Base-by-base conservation (phyloP, 2,329 filamentous ascomycete species). In the Diaporthe sp. region DNA sequence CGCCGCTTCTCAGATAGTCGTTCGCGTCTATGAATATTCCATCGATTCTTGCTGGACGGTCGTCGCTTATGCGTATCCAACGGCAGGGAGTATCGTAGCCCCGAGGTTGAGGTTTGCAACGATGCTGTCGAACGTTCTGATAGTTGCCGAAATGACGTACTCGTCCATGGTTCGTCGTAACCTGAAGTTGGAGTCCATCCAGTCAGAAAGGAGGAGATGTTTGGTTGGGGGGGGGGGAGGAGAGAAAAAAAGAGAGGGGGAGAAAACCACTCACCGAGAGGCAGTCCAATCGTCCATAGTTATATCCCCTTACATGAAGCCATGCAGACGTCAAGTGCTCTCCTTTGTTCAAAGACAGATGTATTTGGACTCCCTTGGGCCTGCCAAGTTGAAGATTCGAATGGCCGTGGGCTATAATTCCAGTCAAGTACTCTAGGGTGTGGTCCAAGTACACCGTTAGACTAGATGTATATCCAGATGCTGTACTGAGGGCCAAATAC, bases 241-340 rank as follows among this genome's bases (percentile, higher is more conserved):
- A n/a, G n/a, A n/a, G n/a, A n/a, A n/a, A n/a, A 0, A 53, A 6
- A 53, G 30, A 19, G 4, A 10, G 22, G 15, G 22, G 9, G 0
- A 42, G 5, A 27, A 1, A 22, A 19, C 3, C 25, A 22, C 32
- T 44, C 27, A 69, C 65, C 2, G 50, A 51, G n/a, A 69, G 15
- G 37, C 47, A 69, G 12, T 22, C 25, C 50, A 56, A 13, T 15
- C 2, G 2, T 12, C 65, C 65, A 55, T 39, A 37, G 12, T 4
- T 22, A n/a, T 30, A 44, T 27, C 58, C 35, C 17, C 50, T 32
- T 15, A 42, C 65, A 56, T 39, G 47, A 2, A 69, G 32, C 65
- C 65, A 69, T 44, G n/a, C 50, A n/a, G 65, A 69, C 3, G 65
- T 69, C 25, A 69, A 27, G 22, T 42, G 2, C 51, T 69, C 65